Conservation (phyloP, 2,329 filamentous ascomycete species). For the Apiospora kogelbergensis region DNA sequence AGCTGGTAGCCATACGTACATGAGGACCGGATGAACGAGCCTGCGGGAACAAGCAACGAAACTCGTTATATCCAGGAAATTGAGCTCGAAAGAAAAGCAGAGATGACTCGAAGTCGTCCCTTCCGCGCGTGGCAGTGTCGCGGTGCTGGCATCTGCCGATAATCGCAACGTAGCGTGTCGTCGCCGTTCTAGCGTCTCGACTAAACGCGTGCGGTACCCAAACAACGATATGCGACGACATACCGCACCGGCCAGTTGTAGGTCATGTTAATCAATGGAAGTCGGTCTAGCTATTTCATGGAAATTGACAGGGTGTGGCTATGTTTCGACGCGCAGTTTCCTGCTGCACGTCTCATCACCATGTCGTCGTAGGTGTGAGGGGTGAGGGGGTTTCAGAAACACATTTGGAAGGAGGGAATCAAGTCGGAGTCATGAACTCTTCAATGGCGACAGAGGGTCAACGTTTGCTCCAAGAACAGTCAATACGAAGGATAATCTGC, state of each 20-base stretch:
- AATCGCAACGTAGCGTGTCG: not conserved
- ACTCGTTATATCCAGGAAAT: not conserved
- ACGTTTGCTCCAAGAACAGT: no score
- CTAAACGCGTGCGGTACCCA: not conserved
- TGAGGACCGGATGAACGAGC: not conserved
- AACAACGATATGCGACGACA: not conserved
- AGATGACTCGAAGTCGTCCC: not conserved
- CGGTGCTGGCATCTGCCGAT: not conserved
- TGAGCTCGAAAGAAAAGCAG: not conserved
- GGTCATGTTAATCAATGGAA: not conserved
- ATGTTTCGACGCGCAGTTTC: not conserved
- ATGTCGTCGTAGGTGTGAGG: not conserved
- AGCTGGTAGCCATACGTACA: not conserved
- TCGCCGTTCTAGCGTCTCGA: not conserved
- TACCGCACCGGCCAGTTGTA: not conserved
- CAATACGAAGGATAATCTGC: no score
- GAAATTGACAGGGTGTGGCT: not conserved
- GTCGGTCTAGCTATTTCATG: not conserved
- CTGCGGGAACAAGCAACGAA: not conserved
- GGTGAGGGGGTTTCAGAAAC: not conserved
- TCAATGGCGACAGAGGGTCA: no score
- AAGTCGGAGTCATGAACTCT: no score
- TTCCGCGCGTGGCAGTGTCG: not conserved
- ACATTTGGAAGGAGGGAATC: not conserved
- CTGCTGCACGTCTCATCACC: not conserved